These are phyloP conservation scores for Neurospora sp. DNA, from an alignment of 495 filamentous ascomycete genomes.

Conservation along the genomic window DNA sequence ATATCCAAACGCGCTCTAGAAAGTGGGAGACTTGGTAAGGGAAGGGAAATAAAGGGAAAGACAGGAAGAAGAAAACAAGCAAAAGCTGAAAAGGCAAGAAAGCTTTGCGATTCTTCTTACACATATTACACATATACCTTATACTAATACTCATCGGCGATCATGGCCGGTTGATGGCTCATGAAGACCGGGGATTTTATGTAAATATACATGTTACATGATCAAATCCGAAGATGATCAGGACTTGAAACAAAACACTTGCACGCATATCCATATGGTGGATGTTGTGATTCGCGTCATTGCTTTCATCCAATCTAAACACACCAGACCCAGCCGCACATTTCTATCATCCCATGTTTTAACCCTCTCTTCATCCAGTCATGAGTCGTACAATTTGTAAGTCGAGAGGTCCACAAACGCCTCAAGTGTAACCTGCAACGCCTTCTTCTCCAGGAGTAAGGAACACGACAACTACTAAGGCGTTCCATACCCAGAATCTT, in stretches of 20 bases:
- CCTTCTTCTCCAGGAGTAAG: not conserved
- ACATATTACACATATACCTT: not conserved
- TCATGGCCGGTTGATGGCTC: not conserved
- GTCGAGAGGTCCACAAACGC: not conserved
- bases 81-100: not conserved
- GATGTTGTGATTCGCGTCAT: not conserved
- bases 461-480: not conserved
- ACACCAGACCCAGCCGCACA: not conserved
- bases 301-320: not conserved
- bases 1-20: not conserved
- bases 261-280: not conserved
- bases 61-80: not conserved
- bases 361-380: not conserved
- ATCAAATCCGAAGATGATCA: not conserved
- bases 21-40: not conserved
- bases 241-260: not conserved
- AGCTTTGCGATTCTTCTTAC: not conserved
- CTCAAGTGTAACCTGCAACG: not conserved
- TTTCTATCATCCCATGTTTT: not conserved
- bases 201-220: not conserved
- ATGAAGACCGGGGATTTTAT: not conserved
- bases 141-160: not conserved
- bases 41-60: not conserved
- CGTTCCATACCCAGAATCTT: conserved; percentile 25
- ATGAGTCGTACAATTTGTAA: not conserved